Evolutionary conservation across 148 eudicot species (phyloP).

Genomic region (Persicaria tinctoria): DNA sequence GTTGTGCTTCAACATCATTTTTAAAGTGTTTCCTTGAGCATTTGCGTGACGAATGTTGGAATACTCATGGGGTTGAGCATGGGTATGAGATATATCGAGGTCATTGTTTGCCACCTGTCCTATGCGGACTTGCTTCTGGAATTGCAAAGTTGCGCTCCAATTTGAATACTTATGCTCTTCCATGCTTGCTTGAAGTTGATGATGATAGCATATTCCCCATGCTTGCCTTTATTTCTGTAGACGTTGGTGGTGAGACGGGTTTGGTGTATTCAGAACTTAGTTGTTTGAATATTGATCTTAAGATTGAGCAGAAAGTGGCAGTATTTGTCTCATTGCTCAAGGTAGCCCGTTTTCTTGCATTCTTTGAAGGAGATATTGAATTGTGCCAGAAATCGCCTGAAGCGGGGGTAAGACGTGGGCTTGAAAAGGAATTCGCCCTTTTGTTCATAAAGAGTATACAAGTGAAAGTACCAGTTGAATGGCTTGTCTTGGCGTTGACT

Average conservation of each 20-base stretch:
- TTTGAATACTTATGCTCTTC: slow-evolving; percentile 88
- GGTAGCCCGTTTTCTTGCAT: slow-evolving; percentile 83
- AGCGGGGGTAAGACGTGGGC: slow-evolving; percentile 22
- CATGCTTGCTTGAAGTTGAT: slow-evolving; percentile 74
- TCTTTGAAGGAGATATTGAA: slow-evolving; percentile 91
- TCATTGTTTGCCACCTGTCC: slow-evolving; percentile 66
- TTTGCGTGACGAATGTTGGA: slow-evolving; percentile 90
- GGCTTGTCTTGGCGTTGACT: slow-evolving; percentile 79
- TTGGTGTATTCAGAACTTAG: slow-evolving; percentile 32
- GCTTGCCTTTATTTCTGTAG: slow-evolving; percentile 59
- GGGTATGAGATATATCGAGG: slow-evolving; percentile 72
- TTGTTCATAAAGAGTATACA: slow-evolving; percentile 59
- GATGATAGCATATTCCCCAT: slow-evolving; percentile 79
- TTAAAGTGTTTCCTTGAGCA: slow-evolving; percentile 90
- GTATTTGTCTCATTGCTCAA: slow-evolving; percentile 84
- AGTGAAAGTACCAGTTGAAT: slow-evolving; percentile 58
- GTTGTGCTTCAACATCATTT: slow-evolving; percentile 87
- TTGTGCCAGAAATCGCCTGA: slow-evolving; percentile 31
- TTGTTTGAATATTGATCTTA: slow-evolving; percentile 29
- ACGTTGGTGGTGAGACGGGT: slow-evolving; percentile 36
- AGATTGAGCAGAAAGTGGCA: slow-evolving; percentile 77
- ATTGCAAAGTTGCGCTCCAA: slow-evolving; percentile 76
- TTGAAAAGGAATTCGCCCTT: slow-evolving; percentile 36
- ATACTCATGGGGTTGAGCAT: slow-evolving; percentile 62
- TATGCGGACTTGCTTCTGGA: slow-evolving; percentile 84